These are phyloP conservation scores for Polygonum aviculare DNA, from an alignment of 148 eudicot genomes.

Conservation along the genomic window DNA sequence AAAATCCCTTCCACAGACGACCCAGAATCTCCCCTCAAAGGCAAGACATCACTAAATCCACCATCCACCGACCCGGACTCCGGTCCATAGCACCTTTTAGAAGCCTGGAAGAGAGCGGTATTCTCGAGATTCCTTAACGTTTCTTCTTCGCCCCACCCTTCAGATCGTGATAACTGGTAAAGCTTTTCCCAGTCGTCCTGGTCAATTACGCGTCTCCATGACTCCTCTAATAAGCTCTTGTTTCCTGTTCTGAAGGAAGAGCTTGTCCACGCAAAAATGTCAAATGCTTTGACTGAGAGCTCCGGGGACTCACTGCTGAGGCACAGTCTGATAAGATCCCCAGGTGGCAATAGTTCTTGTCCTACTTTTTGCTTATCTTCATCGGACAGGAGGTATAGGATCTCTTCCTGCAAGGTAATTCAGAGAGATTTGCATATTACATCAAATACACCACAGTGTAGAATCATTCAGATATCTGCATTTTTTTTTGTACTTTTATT, in stretches of 20 bases:
- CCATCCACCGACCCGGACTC: slow-evolving; percentile 55
- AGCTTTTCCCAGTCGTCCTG: slow-evolving; percentile 83
- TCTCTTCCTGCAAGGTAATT: slow-evolving; percentile 51
- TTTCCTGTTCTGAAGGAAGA: slow-evolving; percentile 62
- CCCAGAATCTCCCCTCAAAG: slow-evolving; percentile 49
- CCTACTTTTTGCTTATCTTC: slow-evolving; percentile 55
- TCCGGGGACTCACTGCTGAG: slow-evolving; percentile 43
- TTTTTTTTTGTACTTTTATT: background rate
- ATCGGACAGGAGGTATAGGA: slow-evolving; percentile 37
- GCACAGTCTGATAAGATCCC: slow-evolving; percentile 72
- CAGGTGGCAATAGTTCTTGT: slow-evolving; percentile 61
- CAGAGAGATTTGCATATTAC: background rate
- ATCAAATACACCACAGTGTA: background rate
- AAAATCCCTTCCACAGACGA: slow-evolving; percentile 72
- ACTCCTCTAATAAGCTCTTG: slow-evolving; percentile 73
- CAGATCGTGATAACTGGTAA: slow-evolving; percentile 39
- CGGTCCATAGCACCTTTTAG: slow-evolving; percentile 75
- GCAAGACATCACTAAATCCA: slow-evolving; percentile 67
- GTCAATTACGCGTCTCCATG: slow-evolving; percentile 73
- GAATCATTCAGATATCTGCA: background rate
- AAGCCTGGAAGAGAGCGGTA: slow-evolving; percentile 73
- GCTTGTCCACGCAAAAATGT: slow-evolving; percentile 90
- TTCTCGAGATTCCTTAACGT: slow-evolving; percentile 35
- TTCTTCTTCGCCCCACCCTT: slow-evolving; percentile 90
- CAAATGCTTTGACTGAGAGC: slow-evolving; percentile 54